Percentiles rank a stretch among this genome's conserved stretches.
These are phyloP conservation scores for Hypoxylon rubiginosum DNA, from an alignment of 2,329 filamentous ascomycete species.

Conservation along the genomic window DNA sequence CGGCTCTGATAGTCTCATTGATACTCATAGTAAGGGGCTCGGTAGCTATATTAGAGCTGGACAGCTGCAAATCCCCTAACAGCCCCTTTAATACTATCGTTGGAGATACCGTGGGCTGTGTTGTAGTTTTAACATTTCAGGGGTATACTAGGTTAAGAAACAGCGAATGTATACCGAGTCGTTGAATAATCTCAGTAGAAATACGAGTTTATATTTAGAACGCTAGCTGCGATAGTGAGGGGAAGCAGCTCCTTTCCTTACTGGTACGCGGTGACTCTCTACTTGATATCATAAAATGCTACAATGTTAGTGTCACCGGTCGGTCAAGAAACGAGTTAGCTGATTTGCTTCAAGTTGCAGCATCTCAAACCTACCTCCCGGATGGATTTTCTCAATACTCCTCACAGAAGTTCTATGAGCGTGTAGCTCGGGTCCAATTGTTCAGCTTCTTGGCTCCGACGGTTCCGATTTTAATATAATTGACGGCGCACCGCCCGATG, in stretches of 20 bases:
- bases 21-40: background rate
- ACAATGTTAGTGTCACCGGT: background rate
- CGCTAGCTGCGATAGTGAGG: background rate
- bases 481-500: background rate
- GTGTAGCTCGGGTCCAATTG: background rate
- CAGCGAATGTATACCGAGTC: background rate
- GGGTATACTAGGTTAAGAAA: background rate
- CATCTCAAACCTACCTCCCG: background rate
- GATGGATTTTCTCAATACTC: background rate
- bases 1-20: background rate
- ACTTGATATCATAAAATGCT: background rate
- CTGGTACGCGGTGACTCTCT: background rate
- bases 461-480: background rate
- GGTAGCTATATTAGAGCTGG: background rate
- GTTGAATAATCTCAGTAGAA: background rate
- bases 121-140: background rate
- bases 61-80: background rate
- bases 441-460: background rate
- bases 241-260: background rate
- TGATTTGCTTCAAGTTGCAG: background rate
- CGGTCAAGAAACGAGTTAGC: background rate
- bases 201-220: constrained; percentile 1
- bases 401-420: background rate
- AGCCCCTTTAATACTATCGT: background rate
- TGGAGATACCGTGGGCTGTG: background rate